Conservation (phyloP, 768 basidiomycete species). For the Sporobolomyces roseus region DNA sequence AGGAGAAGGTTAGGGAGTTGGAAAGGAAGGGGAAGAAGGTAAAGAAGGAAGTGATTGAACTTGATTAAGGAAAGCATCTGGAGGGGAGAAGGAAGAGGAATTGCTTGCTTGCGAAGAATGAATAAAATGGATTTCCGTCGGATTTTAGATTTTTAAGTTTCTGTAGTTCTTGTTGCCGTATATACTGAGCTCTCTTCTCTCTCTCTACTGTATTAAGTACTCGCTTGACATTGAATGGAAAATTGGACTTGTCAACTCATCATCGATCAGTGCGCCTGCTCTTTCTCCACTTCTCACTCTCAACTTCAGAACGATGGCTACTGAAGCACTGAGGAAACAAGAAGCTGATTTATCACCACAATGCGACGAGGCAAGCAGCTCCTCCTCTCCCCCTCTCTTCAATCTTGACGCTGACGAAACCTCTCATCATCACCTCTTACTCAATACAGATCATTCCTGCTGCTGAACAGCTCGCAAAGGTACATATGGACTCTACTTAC, state of each 20-base stretch:
- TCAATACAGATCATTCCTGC: slow-evolving; percentile 28
- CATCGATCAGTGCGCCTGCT: not conserved
- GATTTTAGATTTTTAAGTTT: no score
- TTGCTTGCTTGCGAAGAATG: no score
- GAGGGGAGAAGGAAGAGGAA: no score
- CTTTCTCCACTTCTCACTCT: not conserved
- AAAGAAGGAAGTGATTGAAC: no score
- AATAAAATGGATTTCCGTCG: no score
- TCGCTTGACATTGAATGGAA: no score
- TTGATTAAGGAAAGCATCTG: no score
- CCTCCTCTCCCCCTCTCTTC: not conserved
- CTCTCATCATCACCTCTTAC: not conserved
- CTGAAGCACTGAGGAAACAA: slow-evolving; percentile 25
- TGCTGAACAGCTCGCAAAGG: slow-evolving; percentile 34
- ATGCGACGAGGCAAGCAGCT: slow-evolving; percentile 35
- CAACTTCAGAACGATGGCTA: slow-evolving; percentile 16
- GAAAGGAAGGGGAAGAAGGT: no score
- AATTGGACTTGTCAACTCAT: not conserved
- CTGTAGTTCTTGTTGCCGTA: no score
- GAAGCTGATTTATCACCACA: slow-evolving; percentile 35
- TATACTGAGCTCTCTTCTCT: no score
- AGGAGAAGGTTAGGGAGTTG: no score
- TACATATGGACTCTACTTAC: not conserved
- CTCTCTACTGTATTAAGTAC: no score
- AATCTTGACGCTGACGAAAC: not conserved